phyloP scores from a whole-genome alignment of 768 basidiomycete genomes.

The Paxillus rubicundulus region DNA sequence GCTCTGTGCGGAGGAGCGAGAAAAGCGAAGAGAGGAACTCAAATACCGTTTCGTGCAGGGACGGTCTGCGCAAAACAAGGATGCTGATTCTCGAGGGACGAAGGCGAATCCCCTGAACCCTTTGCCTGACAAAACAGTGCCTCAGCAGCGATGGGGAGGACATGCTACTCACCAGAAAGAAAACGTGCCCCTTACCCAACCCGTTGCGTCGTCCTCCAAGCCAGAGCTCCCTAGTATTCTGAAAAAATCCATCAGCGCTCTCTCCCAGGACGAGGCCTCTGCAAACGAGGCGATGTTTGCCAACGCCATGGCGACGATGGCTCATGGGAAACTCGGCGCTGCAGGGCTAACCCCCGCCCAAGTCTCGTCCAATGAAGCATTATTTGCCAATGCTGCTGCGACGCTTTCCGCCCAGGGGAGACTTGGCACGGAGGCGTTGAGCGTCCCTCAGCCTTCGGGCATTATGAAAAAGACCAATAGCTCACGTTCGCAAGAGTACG shows the following conservation, averaged over 20 bases:
- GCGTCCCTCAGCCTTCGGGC: constrained; percentile 16
- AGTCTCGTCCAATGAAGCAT: constrained; percentile 22
- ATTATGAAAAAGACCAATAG: constrained; percentile 28
- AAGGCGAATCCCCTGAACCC: constrained; percentile 14
- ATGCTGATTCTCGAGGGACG: constrained; percentile 8
- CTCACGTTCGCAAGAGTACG: constrained; percentile 24
- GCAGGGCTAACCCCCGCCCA: constrained; percentile 16
- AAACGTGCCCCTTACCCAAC: constrained; percentile 17
- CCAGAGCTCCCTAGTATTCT: constrained; percentile 21
- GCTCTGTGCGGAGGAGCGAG: constrained; percentile 28
- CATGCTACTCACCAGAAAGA: constrained; percentile 27
- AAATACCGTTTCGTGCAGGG: constrained; percentile 19
- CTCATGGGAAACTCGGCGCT: constrained; percentile 9
- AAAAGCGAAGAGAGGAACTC: constrained; percentile 22
- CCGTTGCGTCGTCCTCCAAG: constrained; percentile 11
- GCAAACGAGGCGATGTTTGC: constrained; percentile 28
- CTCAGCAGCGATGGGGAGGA: constrained; percentile 10
- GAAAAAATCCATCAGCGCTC: constrained; percentile 24
- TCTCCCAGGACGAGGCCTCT: constrained; percentile 25
- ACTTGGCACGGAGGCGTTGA: constrained; percentile 5
- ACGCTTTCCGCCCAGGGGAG: constrained; percentile 9
- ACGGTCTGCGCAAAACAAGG: constrained; percentile 15
- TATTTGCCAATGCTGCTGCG: constrained; percentile 24
- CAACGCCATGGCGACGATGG: constrained; percentile 20
- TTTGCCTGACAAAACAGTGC: constrained; percentile 13